Conservation (phyloP, 2,329 filamentous ascomycete genomes). For the Fusarium keratoplasticum region DNA sequence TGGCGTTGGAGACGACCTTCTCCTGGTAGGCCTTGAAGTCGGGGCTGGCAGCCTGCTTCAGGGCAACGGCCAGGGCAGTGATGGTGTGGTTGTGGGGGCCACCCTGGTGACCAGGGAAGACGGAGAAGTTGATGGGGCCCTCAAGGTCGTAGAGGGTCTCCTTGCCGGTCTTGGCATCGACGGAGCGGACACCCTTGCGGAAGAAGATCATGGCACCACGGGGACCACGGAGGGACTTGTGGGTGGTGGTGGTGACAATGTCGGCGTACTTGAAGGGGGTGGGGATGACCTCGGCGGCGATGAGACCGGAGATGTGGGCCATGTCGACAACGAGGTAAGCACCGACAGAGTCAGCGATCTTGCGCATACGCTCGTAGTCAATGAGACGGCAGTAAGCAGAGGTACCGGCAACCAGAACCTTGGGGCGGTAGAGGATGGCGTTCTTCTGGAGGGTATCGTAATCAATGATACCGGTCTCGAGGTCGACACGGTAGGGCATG, state of each 20-base stretch:
- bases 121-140: constrained; percentile 96
- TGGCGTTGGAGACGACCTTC: constrained; percentile 92
- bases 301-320: constrained; percentile 97
- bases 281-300: constrained; percentile 92
- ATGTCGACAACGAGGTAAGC: constrained; percentile 98
- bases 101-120: constrained; percentile 99
- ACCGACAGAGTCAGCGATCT: constrained; percentile 93
- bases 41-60: constrained; percentile 90
- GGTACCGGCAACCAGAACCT: constrained; percentile 95
- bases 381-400: constrained; percentile 98
- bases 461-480: constrained; percentile 94
- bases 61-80: constrained; percentile 91
- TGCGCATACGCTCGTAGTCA: constrained; percentile 95
- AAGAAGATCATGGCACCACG: constrained; percentile 99
- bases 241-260: constrained; percentile 97
- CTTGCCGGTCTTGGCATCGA: constrained; percentile 91
- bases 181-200: constrained; percentile 93
- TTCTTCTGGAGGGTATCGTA: constrained; percentile 94
- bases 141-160: constrained; percentile 93
- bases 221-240: constrained; percentile 98
- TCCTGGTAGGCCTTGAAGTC: constrained; percentile 97
- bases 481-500: constrained; percentile 91
- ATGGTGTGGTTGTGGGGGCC: constrained; percentile 99
- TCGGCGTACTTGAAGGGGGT: constrained; percentile 94
- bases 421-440: constrained; percentile 91